These are phyloP conservation scores for Botrytis byssoidea DNA, from an alignment of 2,329 filamentous ascomycete genomes.

Conservation along the genomic window DNA sequence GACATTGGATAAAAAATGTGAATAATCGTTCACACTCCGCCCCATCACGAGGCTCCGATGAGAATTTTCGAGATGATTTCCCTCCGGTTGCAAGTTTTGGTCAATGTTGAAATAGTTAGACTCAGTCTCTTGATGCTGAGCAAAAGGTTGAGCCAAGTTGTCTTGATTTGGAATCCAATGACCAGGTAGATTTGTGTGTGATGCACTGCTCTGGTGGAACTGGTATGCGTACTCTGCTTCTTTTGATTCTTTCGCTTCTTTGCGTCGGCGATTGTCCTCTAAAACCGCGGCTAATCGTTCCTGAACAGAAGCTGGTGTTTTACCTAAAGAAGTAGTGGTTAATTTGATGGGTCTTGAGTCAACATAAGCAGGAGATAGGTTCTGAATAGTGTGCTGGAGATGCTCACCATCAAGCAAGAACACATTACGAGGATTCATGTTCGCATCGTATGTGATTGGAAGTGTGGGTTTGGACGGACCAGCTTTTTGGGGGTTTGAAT, in stretches of 20 bases:
- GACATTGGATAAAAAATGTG: fast-evolving
- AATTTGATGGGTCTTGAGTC: neutral
- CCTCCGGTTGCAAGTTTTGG: neutral
- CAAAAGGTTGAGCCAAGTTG: neutral
- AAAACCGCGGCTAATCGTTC: neutral
- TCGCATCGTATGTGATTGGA: neutral
- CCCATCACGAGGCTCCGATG: fast-evolving
- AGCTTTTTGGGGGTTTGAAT: neutral
- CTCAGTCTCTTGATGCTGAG: fast-evolving
- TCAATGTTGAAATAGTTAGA: fast-evolving
- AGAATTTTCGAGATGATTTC: fast-evolving
- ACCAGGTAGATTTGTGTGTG: no score
- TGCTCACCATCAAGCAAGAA: neutral
- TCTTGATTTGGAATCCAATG: no score
- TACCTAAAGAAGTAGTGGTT: neutral
- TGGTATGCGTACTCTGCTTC: no score
- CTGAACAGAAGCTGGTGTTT: neutral
- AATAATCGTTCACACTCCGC: fast-evolving
- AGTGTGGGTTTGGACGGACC: no score
- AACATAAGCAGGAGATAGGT: fast-evolving
- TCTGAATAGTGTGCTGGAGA: fast-evolving
- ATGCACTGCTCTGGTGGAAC: fast-evolving
- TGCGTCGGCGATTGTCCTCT: neutral
- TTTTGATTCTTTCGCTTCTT: neutral
- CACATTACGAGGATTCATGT: neutral